Evolutionary conservation across 345 rosid genomes (phyloP), one percentile per base, ranked within the genome.

Genomic region (Triadica sebifera): DNA sequence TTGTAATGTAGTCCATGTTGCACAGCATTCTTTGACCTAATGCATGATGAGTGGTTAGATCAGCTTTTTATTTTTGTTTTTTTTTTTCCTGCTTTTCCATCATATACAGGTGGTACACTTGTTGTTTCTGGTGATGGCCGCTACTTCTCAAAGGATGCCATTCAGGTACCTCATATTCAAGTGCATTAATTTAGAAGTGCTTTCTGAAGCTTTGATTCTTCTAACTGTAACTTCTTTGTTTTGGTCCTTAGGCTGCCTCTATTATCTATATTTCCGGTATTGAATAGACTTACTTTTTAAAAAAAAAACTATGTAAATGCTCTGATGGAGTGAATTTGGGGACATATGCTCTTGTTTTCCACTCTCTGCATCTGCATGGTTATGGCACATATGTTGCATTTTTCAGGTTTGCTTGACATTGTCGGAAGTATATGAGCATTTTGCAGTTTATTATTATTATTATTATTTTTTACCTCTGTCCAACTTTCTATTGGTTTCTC

Each of bases 71-170:
- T 29, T 29, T 29, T 29, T 37, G 16, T 20, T 58, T 52, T 6
- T 53, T 75, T 67, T 19, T 45, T 80, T 43, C 9, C 29, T 38
- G 45, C 38, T 19, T 57, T 71, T 53, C 51, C 24, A n/a, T 70
- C 4, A 67, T 81, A 53, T 29, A 73, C 79, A 96, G 98, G 99
- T 80, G 95, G 95, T 75, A 93, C 97, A 16, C 98, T 96, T 8
- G 97, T 93, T 75, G 98, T 96, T 80, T 93, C 98, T 83, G 99
- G 99, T 75, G 99, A 96, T 87, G 99, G 99, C 51, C 95, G 98
- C 70, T 96, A 93, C 82, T 96, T 41, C 83, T 96, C 99, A 15
- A 87, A 87, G 85, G 97, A 91, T 78, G 97, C 97, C 68, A 87
- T 96, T 82, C 96, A 96, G 99, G 99, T 96, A 78, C 20, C 5